Base-by-base conservation (phyloP, 495 filamentous ascomycete genomes). In the Hypoxylon intermedium region DNA sequence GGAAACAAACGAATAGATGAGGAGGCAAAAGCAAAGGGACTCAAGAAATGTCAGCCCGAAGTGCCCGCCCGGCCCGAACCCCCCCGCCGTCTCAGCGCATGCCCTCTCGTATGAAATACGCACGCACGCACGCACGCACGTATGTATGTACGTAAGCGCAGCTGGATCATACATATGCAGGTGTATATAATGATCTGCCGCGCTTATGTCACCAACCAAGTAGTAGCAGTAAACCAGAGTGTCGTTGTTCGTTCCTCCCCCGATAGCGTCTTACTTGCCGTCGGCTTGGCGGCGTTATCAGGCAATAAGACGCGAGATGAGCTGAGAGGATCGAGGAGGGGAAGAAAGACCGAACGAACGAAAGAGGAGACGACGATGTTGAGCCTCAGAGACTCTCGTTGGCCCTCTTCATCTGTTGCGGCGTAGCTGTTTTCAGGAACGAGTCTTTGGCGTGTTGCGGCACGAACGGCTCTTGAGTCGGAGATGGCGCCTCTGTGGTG, bases 391-490 rank as follows among this genome's bases (percentile, higher is more conserved):
- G 52, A 26, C 69, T 67, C 38, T 72, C 72, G 43, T 77, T 77
- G 5, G 67, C 70, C 34, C 55, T 55, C 42, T 57, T 75, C 65
- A 79, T 79, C 9, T 45, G 37, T 6, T 54, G 54, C 6, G 75
- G 58, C 5, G 76, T 75, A 12, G 77, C 69, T 0, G 78, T 79
- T 55, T 61, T 72, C 13, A 78, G 56, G 60, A 74, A 75, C n/a
- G 77, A 73, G 5, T 65, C 48, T 5, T 63, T 72, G 3, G 79
- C 75, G 41, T 82, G 75, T 1, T 69, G 72, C 18, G 78, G 79
- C 3, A 55, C 59, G 49, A 77, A 66, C 9, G 65, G 46, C 0
- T 15, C n/a, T 12, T 23, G 53, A 26, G n/a, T 16, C 5, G 53
- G 30, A 2, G 40, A 23, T 41, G 13, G 0, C 13, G 34, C 9